Evolutionary conservation across 768 basidiomycete species (phyloP).

Genomic region (Hydnomerulius pinastri): DNA sequence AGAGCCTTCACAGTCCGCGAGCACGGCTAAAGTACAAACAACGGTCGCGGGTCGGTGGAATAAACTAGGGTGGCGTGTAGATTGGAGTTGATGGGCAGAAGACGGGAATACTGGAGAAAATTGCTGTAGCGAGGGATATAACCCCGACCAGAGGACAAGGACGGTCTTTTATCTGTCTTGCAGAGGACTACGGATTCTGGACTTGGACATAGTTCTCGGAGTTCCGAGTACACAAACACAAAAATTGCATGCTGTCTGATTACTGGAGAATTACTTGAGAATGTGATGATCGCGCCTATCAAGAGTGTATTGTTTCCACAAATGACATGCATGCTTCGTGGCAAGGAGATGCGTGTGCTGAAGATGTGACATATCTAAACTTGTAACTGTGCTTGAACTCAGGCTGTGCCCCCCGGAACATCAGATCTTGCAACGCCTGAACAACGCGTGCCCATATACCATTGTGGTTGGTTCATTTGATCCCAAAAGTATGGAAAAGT

Average conservation of each 20-base stretch:
- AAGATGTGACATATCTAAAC: too few species aligned
- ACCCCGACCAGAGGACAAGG: not conserved
- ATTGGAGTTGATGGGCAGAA: not conserved
- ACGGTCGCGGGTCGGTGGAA: not conserved
- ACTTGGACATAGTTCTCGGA: conserved; percentile 17
- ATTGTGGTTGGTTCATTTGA: not conserved
- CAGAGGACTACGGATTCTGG: conserved; percentile 1
- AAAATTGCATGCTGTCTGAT: conserved; percentile 17
- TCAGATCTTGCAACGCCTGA: conserved; percentile 13
- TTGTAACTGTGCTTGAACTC: conserved; percentile 10
- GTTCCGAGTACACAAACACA: conserved; percentile 11
- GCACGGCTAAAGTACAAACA: not conserved
- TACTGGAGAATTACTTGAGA: conserved; percentile 7
- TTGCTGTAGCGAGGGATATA: not conserved
- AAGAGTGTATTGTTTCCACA: conserved; percentile 5
- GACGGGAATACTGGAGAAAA: not conserved
- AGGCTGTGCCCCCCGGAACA: conserved; percentile 21
- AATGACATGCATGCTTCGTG: conserved; percentile 3
- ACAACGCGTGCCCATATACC: conserved; percentile 6
- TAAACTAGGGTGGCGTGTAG: too few species aligned
- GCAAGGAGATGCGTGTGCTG: not conserved
- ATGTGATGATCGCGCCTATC: conserved; percentile 1
- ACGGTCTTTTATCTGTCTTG: conserved; percentile 19
- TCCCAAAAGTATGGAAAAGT: not conserved
- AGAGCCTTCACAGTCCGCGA: not conserved